Evolutionary conservation across 179 eudicot species (phyloP), one percentile per base, ranked within the genome.

Genomic region (Beta corolliflora): DNA sequence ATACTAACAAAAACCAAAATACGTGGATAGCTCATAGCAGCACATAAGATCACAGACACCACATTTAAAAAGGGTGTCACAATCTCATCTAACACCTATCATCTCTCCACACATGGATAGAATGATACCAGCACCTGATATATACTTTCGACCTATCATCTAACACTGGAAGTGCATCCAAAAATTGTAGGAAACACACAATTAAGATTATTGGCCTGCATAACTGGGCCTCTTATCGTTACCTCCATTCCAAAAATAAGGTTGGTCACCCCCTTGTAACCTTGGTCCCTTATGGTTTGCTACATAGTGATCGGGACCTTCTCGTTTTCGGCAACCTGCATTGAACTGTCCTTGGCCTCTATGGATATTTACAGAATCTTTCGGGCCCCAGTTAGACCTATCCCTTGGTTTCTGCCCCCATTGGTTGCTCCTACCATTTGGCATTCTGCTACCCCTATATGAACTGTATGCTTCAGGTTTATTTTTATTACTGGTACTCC

Each of bases 281-380:
- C 89, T 88, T 7, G 89, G 85, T 76, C 89, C 92, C 85, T 88
- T 89, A 65, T 83, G 77, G 86, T 83, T 90, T 53, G 85, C 79
- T 18, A 77, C 69, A 81, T 89, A 81, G 41, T 87, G 86, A 83
- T 81, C 79, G 71, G 91, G 83, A 80, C 92, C 89, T 84, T 90
- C 95, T 80, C 95, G 89, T 87, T 93, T 93, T 60, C 88, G 82
- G 80, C 82, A 86, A 79, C 89, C 83, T 25, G 88, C 77, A 79
- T 67, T 77, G 9, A 55, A 65, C 56, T 73, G 83, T 59, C 91
- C 87, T 65, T 79, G 80, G 56, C 83, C 83, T 85, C 87, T 75
- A 55, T 80, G 80, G 3, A 29, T 77, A 78, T 86, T 86, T 76
- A 81, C 67, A 60, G 81, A 86, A 80, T 83, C 88, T 18, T 79